Base-by-base conservation (phyloP, 164 flowering plant species). In the Dillenia suffruticosa region DNA sequence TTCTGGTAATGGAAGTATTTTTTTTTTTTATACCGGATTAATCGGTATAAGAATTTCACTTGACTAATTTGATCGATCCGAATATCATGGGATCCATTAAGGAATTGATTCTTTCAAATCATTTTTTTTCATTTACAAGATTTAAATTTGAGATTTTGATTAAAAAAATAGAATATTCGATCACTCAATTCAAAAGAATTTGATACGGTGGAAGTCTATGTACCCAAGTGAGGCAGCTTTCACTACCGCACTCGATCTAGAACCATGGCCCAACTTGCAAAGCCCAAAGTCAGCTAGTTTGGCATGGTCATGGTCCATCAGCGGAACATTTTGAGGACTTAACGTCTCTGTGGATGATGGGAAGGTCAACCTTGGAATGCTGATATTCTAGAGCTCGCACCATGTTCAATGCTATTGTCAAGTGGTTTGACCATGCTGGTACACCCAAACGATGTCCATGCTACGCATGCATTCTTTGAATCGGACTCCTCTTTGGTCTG, bases 221-320 rank as follows among this genome's bases (percentile, higher is more conserved):
- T 76, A 79, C 0, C 79, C 82, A 9, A 73, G 62, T 1, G 82
- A 70, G 24, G 79, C 26, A 1, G 26, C 82, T 46, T 73, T 72
- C 2, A 75, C 50, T 0, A 15, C 46, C 1, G 66, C 26, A 24
- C 67, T 11, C 68, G 74, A 1, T 56, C 61, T 17, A 47, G 59
- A 1, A 68, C 9, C 46, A 49, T 50, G 57, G 24, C 77, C 76
- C 24, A 79, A 59, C 57, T 76, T 79, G 79, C 79, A 79, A 1
- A 79, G 66, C 58, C 79, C 82, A 58, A 79, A 79, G 61, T 79
- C 75, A 0, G 75, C 79, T 8, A 78, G 71, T 48, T 78, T 78
- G 32, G 79, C 82, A 12, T 70, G 79, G 22, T 70, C 49, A 24
- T 70, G 51, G 63, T 72, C 69, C 17, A 68, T 53, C 12, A 75